Evolutionary conservation across 305 asterid species (phyloP).

Genomic region (Fraxinus sp.): DNA sequence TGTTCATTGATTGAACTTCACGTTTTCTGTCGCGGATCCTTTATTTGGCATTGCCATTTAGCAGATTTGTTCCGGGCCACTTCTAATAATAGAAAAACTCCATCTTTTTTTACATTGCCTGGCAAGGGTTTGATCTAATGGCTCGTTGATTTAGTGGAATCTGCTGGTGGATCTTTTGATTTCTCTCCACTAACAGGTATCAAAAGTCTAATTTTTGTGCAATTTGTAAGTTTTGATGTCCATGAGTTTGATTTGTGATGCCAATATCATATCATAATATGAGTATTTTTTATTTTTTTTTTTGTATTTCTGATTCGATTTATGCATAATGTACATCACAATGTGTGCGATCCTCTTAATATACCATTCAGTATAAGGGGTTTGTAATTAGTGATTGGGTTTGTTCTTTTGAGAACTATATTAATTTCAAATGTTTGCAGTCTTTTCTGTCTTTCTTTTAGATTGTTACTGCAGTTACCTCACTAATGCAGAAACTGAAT

Average conservation of each 20-base stretch:
- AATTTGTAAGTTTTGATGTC: not conserved
- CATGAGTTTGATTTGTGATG: slow-evolving; percentile 20
- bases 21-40: slow-evolving; percentile 20
- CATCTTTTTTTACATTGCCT: slow-evolving; percentile 12
- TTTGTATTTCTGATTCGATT: slow-evolving; percentile 10
- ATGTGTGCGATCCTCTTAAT: not conserved
- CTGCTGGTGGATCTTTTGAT: slow-evolving; percentile 26
- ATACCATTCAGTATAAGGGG: not conserved
- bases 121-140: slow-evolving; percentile 33
- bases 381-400: not conserved
- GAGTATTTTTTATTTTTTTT: not conserved
- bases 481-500: not conserved
- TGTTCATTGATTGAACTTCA: not conserved
- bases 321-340: not conserved
- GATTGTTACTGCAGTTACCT: not conserved
- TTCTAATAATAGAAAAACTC: slow-evolving; percentile 9
- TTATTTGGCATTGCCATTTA: slow-evolving; percentile 4
- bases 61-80: slow-evolving; percentile 10
- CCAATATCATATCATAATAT: not conserved
- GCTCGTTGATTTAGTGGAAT: slow-evolving; percentile 10
- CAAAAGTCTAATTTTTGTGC: not conserved
- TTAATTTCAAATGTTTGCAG: not conserved
- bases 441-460: not conserved
- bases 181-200: slow-evolving; percentile 34
- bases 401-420: not conserved